These are phyloP conservation scores for Globisporangium nunn DNA, from an alignment of 352 stramenopile genomes.

Conservation along the genomic window DNA sequence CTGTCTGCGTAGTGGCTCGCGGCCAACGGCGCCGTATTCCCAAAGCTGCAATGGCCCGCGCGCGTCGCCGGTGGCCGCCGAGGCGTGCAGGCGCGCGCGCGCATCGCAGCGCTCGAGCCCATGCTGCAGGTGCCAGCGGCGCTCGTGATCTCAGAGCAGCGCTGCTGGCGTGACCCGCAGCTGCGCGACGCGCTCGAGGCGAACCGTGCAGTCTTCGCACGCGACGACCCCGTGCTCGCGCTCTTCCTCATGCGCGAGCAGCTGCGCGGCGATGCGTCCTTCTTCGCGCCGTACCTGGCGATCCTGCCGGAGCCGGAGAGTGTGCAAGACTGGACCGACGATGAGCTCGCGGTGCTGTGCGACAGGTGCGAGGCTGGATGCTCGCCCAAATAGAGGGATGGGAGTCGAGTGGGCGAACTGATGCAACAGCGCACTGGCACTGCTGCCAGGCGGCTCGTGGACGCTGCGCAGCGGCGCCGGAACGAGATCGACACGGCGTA, in stretches of 20 bases:
- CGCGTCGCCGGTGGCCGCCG: slow-evolving; percentile 44
- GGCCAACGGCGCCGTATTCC: slow-evolving; percentile 62
- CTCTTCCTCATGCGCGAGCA: slow-evolving; percentile 84
- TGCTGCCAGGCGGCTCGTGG: slow-evolving; percentile 27
- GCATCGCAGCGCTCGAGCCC: slow-evolving; percentile 49
- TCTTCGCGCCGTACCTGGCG: slow-evolving; percentile 83
- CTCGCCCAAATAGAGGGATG: no score
- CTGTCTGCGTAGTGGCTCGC: slow-evolving; percentile 40
- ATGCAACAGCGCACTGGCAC: neutral
- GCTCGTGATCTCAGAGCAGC: slow-evolving; percentile 72
- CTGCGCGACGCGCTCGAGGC: slow-evolving; percentile 37
- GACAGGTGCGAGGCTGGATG: slow-evolving; percentile 29
- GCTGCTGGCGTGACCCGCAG: slow-evolving; percentile 44
- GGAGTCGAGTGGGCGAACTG: neutral
- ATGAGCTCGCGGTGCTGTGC: slow-evolving; percentile 63
- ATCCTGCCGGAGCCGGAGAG: slow-evolving; percentile 77
- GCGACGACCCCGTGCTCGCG: slow-evolving; percentile 76
- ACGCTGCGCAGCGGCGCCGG: slow-evolving; percentile 36
- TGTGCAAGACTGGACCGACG: slow-evolving; percentile 73
- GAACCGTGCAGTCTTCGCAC: slow-evolving; percentile 60
- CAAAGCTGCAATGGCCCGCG: slow-evolving; percentile 72
- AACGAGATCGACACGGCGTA: slow-evolving; percentile 57
- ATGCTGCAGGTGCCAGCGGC: slow-evolving; percentile 59
- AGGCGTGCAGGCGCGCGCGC: slow-evolving; percentile 37
- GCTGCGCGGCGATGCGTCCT: slow-evolving; percentile 46